These are phyloP conservation scores for Penicillium frequentans DNA, from an alignment of 2,329 filamentous ascomycete species.

Conservation along the genomic window DNA sequence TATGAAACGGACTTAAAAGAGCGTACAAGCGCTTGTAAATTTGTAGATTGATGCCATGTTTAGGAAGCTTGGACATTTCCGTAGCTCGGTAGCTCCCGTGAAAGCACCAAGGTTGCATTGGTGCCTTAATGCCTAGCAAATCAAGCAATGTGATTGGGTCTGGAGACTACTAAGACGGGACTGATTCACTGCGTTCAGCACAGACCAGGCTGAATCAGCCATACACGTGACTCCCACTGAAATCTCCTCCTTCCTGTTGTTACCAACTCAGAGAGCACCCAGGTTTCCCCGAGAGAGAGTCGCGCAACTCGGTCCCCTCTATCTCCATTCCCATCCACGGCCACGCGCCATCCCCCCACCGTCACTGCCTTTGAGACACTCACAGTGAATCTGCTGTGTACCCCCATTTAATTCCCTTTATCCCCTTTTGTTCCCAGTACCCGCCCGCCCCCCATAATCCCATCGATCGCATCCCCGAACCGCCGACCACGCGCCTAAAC, in stretches of 20 bases:
- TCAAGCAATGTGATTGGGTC: not conserved
- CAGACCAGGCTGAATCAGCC: slow-evolving; percentile 25
- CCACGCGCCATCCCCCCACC: slow-evolving; percentile 34
- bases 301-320: slow-evolving; percentile 41
- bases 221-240: slow-evolving; percentile 29
- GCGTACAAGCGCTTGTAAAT: too few species aligned
- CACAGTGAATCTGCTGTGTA: slow-evolving; percentile 15
- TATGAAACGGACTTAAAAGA: too few species aligned
- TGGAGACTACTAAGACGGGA: not conserved
- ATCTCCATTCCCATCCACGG: slow-evolving; percentile 38
- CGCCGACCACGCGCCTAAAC: slow-evolving; percentile 29
- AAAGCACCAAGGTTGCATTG: not conserved
- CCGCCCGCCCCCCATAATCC: slow-evolving; percentile 19
- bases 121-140: not conserved
- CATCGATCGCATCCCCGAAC: slow-evolving; percentile 27
- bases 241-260: slow-evolving; percentile 38
- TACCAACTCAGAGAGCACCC: slow-evolving; percentile 33
- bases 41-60: too few species aligned
- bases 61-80: too few species aligned
- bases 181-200: slow-evolving; percentile 1
- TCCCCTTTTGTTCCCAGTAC: slow-evolving; percentile 18
- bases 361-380: slow-evolving; percentile 21
- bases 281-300: slow-evolving; percentile 37
- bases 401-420: slow-evolving; percentile 19
- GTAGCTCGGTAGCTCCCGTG: too few species aligned